Conservation (phyloP, 352 stramenopile genomes). For the Pythium guiyangense region DNA sequence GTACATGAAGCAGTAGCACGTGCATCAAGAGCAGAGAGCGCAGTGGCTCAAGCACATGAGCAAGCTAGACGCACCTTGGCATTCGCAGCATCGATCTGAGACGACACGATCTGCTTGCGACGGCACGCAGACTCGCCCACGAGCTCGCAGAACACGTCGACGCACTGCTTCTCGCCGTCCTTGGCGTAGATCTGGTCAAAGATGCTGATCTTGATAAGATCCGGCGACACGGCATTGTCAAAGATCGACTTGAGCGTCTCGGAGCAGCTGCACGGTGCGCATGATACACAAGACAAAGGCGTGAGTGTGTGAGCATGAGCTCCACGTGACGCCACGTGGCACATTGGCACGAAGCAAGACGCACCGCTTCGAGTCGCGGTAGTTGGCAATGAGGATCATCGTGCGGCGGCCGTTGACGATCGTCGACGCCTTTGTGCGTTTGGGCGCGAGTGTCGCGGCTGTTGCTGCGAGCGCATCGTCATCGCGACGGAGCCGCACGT, state of each 20-base stretch:
- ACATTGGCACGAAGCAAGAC: background rate
- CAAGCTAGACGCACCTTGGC: constrained; percentile 40
- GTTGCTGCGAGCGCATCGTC: constrained; percentile 10
- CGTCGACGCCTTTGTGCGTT: constrained; percentile 12
- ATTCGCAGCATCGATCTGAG: constrained; percentile 60
- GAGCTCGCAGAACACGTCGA: constrained; percentile 63
- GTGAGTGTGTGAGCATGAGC: background rate
- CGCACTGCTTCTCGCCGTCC: constrained; percentile 60
- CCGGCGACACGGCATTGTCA: constrained; percentile 37
- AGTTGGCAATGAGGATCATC: constrained; percentile 80
- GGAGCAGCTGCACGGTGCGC: constrained; percentile 30
- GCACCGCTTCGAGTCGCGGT: constrained; percentile 70
- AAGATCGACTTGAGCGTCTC: constrained; percentile 82
- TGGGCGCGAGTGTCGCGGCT: constrained; percentile 13
- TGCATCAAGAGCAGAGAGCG: too few relatives aligned
- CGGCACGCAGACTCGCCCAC: constrained; percentile 58
- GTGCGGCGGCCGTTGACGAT: constrained; percentile 60
- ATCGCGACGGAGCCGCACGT: constrained; percentile 22
- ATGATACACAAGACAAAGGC: background rate
- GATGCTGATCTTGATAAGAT: constrained; percentile 17
- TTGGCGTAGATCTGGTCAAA: constrained; percentile 41
- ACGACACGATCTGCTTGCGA: constrained; percentile 57
- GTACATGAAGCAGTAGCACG: too few relatives aligned
- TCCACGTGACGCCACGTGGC: background rate
- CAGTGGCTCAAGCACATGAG: background rate